Base-by-base conservation (phyloP, 2,329 filamentous ascomycete genomes). In the Alternaria arborescens region DNA sequence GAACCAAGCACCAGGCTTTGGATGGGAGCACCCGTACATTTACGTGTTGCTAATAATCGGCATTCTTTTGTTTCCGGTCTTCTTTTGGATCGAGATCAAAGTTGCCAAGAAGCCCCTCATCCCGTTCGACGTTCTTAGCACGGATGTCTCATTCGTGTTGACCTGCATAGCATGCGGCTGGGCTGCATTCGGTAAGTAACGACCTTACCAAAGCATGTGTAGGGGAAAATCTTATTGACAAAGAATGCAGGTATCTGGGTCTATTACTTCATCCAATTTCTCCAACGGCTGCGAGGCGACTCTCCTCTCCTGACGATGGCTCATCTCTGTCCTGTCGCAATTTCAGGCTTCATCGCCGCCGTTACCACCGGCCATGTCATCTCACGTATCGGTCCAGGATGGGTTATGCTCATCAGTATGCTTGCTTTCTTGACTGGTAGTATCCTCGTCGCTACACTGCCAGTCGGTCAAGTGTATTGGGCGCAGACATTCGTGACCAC, bases 1-100 rank as follows among this genome's bases (percentile, higher is more conserved):
- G 86, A 90, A 89, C 60, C 87, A 91, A 70, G 88, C 86, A 0
- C 83, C 86, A 0, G 79, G 86, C 0, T 84, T 82, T 2, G 87
- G 87, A 2, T 91, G 88, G 88, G 66, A 77, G 1, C 79, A 81
- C 7, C 79, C 86, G 0, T 87, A 87, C 56, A 80, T 88, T n/a
- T 84, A 86, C 60, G 78, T 85, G 0, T 77, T 85, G 0, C 78
- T 91, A 0, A 83, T 90, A 38, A 61, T 89, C 3, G 88, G 88
- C 0, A 58, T 86, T 2, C 38, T 88, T 0, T 76, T 90, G 3
- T 74, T 88, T 2, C 77, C 74, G 0, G 68, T 81, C 1, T 91
- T 91, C 70, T 82, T 87, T 52, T 82, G 82, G 74, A 71, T 85
- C 58, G 82, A 88, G 69, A 63, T 80, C 53, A 68, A 72, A 30